Percentiles rank a stretch among this genome's conserved stretches.
phyloP scores from a whole-genome alignment of 2,329 filamentous ascomycete genomes.

The Talaromyces sp. region DNA sequence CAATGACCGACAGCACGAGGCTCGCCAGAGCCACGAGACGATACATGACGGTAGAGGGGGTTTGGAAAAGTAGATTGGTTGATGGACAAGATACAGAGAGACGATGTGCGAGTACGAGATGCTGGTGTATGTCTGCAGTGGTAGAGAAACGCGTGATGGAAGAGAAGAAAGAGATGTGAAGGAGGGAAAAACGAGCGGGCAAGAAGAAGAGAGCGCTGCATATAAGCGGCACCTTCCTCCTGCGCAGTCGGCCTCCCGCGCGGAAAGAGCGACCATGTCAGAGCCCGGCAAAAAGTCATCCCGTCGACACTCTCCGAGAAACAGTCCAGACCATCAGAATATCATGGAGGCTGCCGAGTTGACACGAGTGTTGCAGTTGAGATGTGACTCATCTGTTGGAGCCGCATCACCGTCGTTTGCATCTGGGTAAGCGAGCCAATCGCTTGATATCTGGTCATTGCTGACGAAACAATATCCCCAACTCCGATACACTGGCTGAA shows the following conservation, averaged over 20 bases:
- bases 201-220: background rate
- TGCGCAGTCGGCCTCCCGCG: background rate
- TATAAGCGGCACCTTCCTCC: background rate
- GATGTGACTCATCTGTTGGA: background rate
- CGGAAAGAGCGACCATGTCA: background rate
- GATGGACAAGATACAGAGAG: background rate
- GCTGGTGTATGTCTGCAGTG: background rate
- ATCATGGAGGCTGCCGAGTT: background rate
- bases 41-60: background rate
- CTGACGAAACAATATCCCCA: background rate
- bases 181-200: background rate
- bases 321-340: no score
- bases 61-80: background rate
- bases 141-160: background rate
- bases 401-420: background rate
- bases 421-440: background rate
- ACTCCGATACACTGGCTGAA: background rate
- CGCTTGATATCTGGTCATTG: background rate
- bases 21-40: conserved; percentile 4
- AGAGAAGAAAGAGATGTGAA: background rate
- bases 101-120: background rate
- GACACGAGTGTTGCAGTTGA: background rate
- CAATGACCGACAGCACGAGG: conserved; percentile 17
- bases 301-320: background rate
- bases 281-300: background rate